A percentile compares a stretch with the other conserved stretches of the same genome.
Evolutionary conservation across 202 grass and related monocot genomes (phyloP).

Genomic region (Panicum hallii): DNA sequence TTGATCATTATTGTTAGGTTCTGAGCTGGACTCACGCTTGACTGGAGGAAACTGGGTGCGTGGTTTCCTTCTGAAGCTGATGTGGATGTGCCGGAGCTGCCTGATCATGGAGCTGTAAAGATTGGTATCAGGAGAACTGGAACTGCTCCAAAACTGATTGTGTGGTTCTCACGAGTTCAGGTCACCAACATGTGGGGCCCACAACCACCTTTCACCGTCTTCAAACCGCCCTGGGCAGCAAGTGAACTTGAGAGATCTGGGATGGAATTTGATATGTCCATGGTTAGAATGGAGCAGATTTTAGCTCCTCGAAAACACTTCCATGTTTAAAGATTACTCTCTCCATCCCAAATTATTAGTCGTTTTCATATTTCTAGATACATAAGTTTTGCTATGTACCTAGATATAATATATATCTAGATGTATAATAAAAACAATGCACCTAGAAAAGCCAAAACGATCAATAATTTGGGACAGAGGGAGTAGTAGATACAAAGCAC

Average conservation of each 20-base stretch:
- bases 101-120: slow-evolving; percentile 36
- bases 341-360: no score
- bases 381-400: no score
- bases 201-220: background rate
- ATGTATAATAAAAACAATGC: no score
- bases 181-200: background rate
- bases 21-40: slow-evolving; percentile 23
- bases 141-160: slow-evolving; percentile 5
- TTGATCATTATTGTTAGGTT: background rate
- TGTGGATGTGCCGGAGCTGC: slow-evolving; percentile 44
- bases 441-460: no score
- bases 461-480: no score
- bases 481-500: no score
- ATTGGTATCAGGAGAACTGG: slow-evolving; percentile 13
- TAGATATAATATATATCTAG: no score
- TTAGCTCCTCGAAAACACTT: background rate
- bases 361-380: no score
- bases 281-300: background rate
- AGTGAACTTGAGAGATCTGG: background rate
- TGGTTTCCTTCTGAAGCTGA: slow-evolving; percentile 24
- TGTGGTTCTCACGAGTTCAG: slow-evolving; percentile 6
- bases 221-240: background rate
- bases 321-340: background rate
- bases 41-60: background rate
- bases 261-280: background rate